Base-by-base conservation (phyloP, 2,329 filamentous ascomycete genomes). In the Stagonosporopsis chrysanthemi region DNA sequence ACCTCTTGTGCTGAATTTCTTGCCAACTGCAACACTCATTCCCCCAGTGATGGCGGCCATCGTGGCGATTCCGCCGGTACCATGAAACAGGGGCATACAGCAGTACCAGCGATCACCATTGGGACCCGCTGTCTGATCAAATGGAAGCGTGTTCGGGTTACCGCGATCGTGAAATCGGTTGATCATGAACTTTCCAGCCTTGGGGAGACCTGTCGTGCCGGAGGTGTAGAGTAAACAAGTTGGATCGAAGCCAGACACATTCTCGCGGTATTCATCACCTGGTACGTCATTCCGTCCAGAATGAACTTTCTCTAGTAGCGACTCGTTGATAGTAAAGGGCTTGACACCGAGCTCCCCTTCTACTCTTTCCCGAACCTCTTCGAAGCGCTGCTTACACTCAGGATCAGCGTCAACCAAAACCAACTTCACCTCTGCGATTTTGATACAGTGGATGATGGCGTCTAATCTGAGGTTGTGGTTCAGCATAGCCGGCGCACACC, bases 11-110 rank as follows among this genome's bases (percentile, higher is more conserved):
- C 85, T 88, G 78, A 92, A 93, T 69, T 83, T 85, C 28, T 82
- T 82, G 6, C 84, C 86, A 26, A 90, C 80, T 58, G 85, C 87
- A 11, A 87, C 74, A 0, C 85, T 86, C 44, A 71, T 56, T 0
- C 71, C 71, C 19, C 55, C 39, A 1, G 67, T 71, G 6, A 82
- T 57, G 0, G 84, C 82, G 4, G 83, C 68, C 54, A 90, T 73
- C 26, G 81, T 78, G 6, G 79, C 78, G 36, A 89, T 82, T 1
- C 85, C 84, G 2, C 89, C 89, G 0, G 90, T 92, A 19, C 88
- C 89, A 70, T 92, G 90, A 69, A 91, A 92, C 14, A 90, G 77
- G 0, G 85, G 89, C 89, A 92, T 92, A 73, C 87, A 89, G 69
- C 86, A 85, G 70, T 91, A 92, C 83, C 87, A 91, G 8, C 87